Percentiles rank a stretch among this genome's conserved stretches.
These are phyloP conservation scores for Crithidia bombi DNA, from an alignment of 208 protist genomes.

Conservation along the genomic window DNA sequence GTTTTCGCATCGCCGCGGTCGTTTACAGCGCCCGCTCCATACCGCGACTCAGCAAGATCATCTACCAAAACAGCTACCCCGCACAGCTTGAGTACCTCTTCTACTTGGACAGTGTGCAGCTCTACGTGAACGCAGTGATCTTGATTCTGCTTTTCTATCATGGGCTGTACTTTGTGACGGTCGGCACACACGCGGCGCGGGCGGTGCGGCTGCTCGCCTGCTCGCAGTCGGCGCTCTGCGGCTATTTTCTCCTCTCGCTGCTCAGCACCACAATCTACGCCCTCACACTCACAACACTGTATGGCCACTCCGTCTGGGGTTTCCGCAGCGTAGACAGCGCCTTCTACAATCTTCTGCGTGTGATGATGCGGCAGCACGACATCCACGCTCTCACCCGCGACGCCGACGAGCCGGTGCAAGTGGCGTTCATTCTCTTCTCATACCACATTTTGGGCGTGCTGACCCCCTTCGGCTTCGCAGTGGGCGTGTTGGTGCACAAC, in stretches of 20 bases:
- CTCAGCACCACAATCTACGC: constrained; percentile 42
- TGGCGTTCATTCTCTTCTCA: constrained; percentile 39
- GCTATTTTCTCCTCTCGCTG: constrained; percentile 40
- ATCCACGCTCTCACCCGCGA: constrained; percentile 27
- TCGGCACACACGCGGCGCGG: constrained; percentile 24
- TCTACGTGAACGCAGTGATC: constrained; percentile 28
- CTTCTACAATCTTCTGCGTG: constrained; percentile 39
- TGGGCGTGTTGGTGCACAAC: constrained; percentile 32
- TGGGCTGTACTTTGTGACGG: constrained; percentile 16
- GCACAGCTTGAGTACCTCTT: constrained; percentile 26
- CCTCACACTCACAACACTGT: constrained; percentile 35
- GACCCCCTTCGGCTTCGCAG: constrained; percentile 24
- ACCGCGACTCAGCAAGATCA: constrained; percentile 15
- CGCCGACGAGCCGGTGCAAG: background rate
- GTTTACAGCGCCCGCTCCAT: constrained; percentile 15
- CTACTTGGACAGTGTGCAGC: constrained; percentile 13
- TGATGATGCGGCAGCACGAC: constrained; percentile 55
- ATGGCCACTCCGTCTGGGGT: constrained; percentile 34
- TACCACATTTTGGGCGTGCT: constrained; percentile 35
- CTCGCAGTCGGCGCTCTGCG: constrained; percentile 22
- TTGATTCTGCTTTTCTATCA: constrained; percentile 25
- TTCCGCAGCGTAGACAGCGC: constrained; percentile 44
- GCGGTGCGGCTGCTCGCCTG: constrained; percentile 23
- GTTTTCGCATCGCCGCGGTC: constrained; percentile 9
- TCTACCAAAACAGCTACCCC: constrained; percentile 8